These are phyloP conservation scores for Hymenoscyphus fraxineus DNA, from an alignment of 2,329 filamentous ascomycete genomes.

Conservation along the genomic window DNA sequence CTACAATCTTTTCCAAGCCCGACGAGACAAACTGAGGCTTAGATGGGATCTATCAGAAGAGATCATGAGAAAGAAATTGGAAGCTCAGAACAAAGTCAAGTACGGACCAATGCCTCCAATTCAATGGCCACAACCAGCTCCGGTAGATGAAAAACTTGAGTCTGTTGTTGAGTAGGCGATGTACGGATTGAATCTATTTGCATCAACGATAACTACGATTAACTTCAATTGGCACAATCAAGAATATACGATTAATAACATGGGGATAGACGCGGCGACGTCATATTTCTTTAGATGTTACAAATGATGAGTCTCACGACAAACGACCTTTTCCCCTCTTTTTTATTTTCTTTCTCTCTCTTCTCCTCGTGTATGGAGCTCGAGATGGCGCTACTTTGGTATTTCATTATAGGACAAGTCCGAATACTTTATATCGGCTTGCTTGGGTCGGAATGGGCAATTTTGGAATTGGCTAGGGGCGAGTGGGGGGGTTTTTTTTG, in stretches of 20 bases:
- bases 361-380: not conserved
- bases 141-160: not conserved
- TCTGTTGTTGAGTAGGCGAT: not conserved
- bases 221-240: not conserved
- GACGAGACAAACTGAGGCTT: slow-evolving; percentile 43
- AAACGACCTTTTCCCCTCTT: not conserved
- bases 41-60: slow-evolving; percentile 53
- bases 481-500: not conserved
- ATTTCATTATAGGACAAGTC: not conserved
- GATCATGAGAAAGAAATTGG: slow-evolving; percentile 51
- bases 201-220: not conserved
- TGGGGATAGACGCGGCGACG: not conserved
- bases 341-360: not conserved
- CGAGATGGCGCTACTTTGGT: not conserved
- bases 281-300: not conserved
- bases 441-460: not conserved
- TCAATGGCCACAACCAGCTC: slow-evolving; percentile 35
- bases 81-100: slow-evolving; percentile 41
- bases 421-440: no score
- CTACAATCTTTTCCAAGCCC: slow-evolving; percentile 42
- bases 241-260: not conserved
- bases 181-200: not conserved
- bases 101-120: slow-evolving; percentile 42
- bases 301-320: not conserved
- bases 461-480: not conserved